Evolutionary conservation across 2,329 filamentous ascomycete genomes (phyloP).

Genomic region (Didymella keratinophila): DNA sequence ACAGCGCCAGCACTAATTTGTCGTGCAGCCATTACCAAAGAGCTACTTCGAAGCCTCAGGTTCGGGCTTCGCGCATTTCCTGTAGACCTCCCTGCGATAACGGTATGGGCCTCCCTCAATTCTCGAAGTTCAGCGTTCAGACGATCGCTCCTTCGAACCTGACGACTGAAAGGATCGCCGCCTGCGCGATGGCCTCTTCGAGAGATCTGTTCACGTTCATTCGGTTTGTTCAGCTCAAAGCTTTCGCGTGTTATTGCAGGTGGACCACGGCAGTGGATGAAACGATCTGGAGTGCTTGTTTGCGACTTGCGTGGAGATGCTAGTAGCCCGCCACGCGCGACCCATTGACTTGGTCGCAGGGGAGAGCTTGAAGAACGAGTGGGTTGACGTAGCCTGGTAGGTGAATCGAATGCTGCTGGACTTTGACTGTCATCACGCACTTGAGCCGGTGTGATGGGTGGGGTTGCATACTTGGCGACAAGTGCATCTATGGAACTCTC

Average conservation of each 20-base stretch:
- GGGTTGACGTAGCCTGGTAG: constrained; percentile 9
- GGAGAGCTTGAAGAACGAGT: constrained; percentile 40
- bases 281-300: constrained; percentile 62
- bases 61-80: constrained; percentile 29
- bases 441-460: constrained; percentile 2
- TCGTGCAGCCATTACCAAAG: constrained; percentile 33
- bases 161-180: constrained; percentile 63
- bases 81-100: constrained; percentile 32
- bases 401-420: neutral
- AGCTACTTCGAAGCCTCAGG: constrained; percentile 34
- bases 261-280: constrained; percentile 60
- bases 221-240: constrained; percentile 61
- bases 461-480: constrained; percentile 7
- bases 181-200: constrained; percentile 54
- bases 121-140: constrained; percentile 44
- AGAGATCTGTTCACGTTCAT: constrained; percentile 57
- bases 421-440: constrained; percentile 1
- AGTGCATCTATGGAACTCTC: constrained; percentile 14
- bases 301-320: constrained; percentile 29
- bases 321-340: constrained; percentile 34
- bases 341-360: constrained; percentile 45
- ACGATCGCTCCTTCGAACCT: constrained; percentile 43
- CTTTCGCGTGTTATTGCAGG: constrained; percentile 55
- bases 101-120: constrained; percentile 44
- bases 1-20: constrained; percentile 72